Evolutionary conservation across 2,329 filamentous ascomycete genomes (phyloP).

Genomic region (Lachnellula subtilissima): DNA sequence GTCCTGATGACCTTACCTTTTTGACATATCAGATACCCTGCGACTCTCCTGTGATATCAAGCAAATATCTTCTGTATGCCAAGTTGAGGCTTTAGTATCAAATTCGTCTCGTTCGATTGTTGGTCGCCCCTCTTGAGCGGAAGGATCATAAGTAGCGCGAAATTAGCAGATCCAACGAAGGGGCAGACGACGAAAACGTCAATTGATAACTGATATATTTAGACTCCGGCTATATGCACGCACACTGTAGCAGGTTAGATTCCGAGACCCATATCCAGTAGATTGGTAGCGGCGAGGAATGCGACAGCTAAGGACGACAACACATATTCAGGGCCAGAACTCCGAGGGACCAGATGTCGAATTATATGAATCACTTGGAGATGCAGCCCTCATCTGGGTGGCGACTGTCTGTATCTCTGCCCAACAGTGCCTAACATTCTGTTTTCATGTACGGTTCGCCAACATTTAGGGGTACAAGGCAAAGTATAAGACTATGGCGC

Average conservation of each 20-base stretch:
- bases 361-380: not conserved
- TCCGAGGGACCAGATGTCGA: not conserved
- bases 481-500: constrained; percentile 11
- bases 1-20: constrained; percentile 14
- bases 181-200: not conserved
- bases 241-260: not conserved
- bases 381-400: not conserved
- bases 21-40: not conserved
- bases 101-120: not conserved
- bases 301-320: not conserved
- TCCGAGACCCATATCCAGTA: not conserved
- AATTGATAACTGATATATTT: not conserved
- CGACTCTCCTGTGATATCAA: constrained; percentile 1
- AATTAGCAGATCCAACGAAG: too few relatives aligned
- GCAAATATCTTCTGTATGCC: not conserved
- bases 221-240: not conserved
- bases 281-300: not conserved
- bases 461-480: not conserved
- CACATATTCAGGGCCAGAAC: not conserved
- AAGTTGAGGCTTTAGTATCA: not conserved
- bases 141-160: not conserved
- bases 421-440: constrained; percentile 3
- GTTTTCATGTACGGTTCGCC: not conserved
- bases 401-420: constrained; percentile 2
- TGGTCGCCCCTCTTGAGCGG: not conserved